Evolutionary conservation across 139 green algal species (phyloP), one percentile per base, ranked within the genome.

Genomic region (Limnomonas spitsbergensis): DNA sequence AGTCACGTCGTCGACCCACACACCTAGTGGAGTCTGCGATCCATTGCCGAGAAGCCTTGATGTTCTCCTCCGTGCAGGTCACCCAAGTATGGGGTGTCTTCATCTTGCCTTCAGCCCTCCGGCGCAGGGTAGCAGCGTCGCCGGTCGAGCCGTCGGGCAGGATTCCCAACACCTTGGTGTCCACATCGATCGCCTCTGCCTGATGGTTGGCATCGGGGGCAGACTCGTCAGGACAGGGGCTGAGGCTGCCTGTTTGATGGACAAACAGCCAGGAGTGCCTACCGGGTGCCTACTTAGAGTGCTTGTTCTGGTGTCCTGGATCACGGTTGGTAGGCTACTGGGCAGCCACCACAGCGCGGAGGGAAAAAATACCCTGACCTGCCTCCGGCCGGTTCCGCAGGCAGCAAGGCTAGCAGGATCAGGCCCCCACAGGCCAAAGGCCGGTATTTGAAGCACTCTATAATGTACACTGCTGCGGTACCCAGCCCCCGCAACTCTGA

Each of bases 51-150:
- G 82, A 75, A 37, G 67, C 54, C 24, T 73, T 66, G 29, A 87
- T 66, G 78, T 87, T 87, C 40, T 87, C 78, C 70, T 83, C 78
- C 27, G 82, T 82, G 69, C 29, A 35, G 37, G 67, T 73, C 27
- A 78, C 82, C 82, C 82, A 87, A 20, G 78, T 80, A 75, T 84
- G 78, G 2, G 82, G 82, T 34, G 82, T 84, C 75, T 84, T 84
- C 32, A 76, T 38, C 2, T 53, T 38, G 52, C 34, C 53, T 47
- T 83, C 78, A 20, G 1, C 9, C 9, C 36, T 38, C 53, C 53
- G 53, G 52, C 75, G 74, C 53, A 83, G 73, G 27, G 35, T 68
- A 32, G 53, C 35, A 2, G 53, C 26, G 42, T 81, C 78, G 26
- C 73, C 78, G 2, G 40, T 40, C 0, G n/a, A 2, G n/a, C 53